Evolutionary conservation across 257 asterid species (phyloP).

Genomic region (Verbascum thapsus): DNA sequence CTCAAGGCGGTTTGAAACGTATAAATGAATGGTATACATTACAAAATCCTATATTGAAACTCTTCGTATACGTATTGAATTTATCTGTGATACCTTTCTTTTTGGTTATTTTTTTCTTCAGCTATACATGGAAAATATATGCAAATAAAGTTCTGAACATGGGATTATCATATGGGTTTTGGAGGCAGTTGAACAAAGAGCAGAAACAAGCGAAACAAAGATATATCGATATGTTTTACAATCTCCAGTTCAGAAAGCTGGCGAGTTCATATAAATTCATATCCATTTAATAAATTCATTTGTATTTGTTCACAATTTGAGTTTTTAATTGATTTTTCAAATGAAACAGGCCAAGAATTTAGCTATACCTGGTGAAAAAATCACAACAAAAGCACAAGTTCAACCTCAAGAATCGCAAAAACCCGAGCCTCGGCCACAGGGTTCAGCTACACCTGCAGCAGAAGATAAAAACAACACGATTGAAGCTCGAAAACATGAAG

Average conservation of each 20-base stretch:
- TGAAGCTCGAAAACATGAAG: constrained; percentile 25
- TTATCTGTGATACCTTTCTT: neutral
- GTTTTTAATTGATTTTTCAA: too few relatives aligned
- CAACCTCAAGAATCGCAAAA: constrained; percentile 26
- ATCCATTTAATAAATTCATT: neutral
- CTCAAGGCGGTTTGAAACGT: constrained; percentile 65
- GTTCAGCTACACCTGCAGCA: constrained; percentile 16
- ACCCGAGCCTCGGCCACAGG: constrained; percentile 18
- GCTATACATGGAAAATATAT: constrained; percentile 90
- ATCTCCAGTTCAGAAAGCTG: constrained; percentile 70
- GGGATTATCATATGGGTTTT: constrained; percentile 72
- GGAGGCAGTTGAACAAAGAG: constrained; percentile 64
- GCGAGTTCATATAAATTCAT: constrained; percentile 37
- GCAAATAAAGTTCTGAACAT: constrained; percentile 77
- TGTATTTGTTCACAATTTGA: too few relatives aligned
- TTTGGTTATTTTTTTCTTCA: constrained; percentile 33
- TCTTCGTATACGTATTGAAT: constrained; percentile 10
- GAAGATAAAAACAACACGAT: constrained; percentile 25
- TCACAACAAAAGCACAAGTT: constrained; percentile 28
- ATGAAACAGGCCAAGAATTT: constrained; percentile 61
- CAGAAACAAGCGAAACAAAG: constrained; percentile 65
- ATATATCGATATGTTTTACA: constrained; percentile 71
- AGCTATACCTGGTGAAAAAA: constrained; percentile 42
- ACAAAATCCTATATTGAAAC: neutral
- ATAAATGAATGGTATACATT: constrained; percentile 64